Evolutionary conservation across 306 rosid species (phyloP), one percentile per base, ranked within the genome.

Genomic region (Vachellia pachyceras): DNA sequence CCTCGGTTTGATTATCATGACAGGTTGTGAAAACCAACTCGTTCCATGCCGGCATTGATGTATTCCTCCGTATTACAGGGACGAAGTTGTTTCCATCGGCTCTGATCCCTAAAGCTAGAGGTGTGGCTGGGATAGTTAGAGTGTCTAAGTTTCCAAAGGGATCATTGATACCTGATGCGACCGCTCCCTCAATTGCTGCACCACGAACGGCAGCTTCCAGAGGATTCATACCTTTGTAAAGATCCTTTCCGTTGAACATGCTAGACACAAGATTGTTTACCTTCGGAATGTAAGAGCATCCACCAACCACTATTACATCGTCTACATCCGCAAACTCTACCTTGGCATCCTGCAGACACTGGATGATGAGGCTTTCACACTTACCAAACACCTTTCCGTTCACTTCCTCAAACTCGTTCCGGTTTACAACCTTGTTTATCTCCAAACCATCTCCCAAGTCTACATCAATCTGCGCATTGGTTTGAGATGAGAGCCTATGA

Each of bases 101-200:
- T 55, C 50, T 89, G 42, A 95, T 89, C n/a, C 99, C 99, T 8
- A 95, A 82, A 46, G 94, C 95, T 5, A 88, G 92, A 42, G 97
- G 97, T 1, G 95, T 89, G 52, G 74, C 92, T 86, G 92, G 99
- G 83, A 91, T 91, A 54, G 92, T 91, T 44, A 91, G 77, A 80
- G 91, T 82, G 83, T 95, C 99, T 78, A 92, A 85, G 75, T 64
- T 90, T 66, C 97, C 97, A 67, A 90, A 88, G 15, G 98, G 97
- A 74, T 95, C 98, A 60, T 77, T 83, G 40, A 88, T 67, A 22
- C 97, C 97, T 3, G 95, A 90, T 44, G 98, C 95, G 14, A 95
- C 85, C 6, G 97, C 95, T 80, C 97, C 99, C 87, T 92, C 94
- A 52, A 91, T 79, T 22, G 99, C 97, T 4, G 99, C 97, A 46